Evolutionary conservation across 2,329 filamentous ascomycete species (phyloP), one percentile per base, ranked within the genome.

Genomic region (Clonostachys sp.): DNA sequence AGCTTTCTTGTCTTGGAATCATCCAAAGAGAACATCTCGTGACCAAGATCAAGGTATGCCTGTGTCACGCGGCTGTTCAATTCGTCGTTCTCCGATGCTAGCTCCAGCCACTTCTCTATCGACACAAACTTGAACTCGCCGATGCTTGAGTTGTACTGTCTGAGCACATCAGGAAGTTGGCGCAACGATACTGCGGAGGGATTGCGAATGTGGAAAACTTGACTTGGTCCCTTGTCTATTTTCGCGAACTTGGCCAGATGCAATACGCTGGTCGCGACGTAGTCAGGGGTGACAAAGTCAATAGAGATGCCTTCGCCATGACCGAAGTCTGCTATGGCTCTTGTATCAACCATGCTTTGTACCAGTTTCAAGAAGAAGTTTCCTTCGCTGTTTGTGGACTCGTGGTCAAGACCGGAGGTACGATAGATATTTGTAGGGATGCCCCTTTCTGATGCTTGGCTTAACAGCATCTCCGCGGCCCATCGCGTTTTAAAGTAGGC

Each of bases 401-500:
- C 17, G 8, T 39, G 14, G 9, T 39, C 36, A n/a, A 39, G 36
- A 18, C 36, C 36, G 14, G 36, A 39, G 12, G 36, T n/a, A 5
- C 36, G 36, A 12, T 39, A 39, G 44, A 60, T 55, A n/a, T 52
- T 54, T 6, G 54, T 48, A 3, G 53, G 57, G 48, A 59, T 58
- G 5, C 57, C 56, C 6, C 57, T 50, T 34, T 50, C 48, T 9
- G 56, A 55, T 20, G 57, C 57, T 49, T 57, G 51, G 43, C 44
- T 45, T 13, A 60, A 51, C 12, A 60, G 42, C 38, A 48, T 56
- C 54, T 60, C 57, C 4, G 56, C 53, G 12, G 57, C 57, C 57
- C 57, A 59, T 14, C 55, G 53, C 12, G 54, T 56, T 51, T 59
- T 59, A 51, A 60, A 60, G 51, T 59, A 60, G 14, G 56, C 57